Percentiles rank a stretch among this genome's conserved stretches.
Evolutionary conservation across 108 stramenopile genomes (phyloP).

Genomic region (Parietichytrium sp.): DNA sequence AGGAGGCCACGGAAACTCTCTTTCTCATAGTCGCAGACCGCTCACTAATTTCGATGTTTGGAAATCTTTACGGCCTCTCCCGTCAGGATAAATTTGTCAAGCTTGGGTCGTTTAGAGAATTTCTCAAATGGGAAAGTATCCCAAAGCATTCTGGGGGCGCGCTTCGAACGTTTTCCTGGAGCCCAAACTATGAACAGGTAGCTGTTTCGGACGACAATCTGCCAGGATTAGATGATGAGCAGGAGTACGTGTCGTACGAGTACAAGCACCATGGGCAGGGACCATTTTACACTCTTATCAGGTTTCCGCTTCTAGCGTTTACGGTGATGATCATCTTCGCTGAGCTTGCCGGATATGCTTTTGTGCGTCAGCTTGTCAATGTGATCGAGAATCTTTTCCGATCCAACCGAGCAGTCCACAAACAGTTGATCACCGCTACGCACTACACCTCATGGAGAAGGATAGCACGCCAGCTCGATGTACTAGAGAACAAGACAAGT

Average conservation of each 20-base stretch:
- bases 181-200: neutral
- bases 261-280: conserved; percentile 3
- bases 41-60: neutral
- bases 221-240: neutral
- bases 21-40: neutral
- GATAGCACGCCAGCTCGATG: neutral
- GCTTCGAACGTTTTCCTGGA: neutral
- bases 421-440: neutral
- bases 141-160: no score
- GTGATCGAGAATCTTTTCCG: neutral
- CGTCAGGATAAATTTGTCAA: neutral
- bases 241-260: neutral
- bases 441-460: neutral
- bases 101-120: neutral
- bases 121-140: conserved; percentile 1
- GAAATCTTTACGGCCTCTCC: neutral
- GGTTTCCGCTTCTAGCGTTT: conserved; percentile 2
- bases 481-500: conserved; percentile 22
- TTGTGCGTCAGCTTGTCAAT: conserved; percentile 24
- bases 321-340: conserved; percentile 19
- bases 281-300: conserved; percentile 15
- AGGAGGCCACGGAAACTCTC: neutral
- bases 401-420: neutral
- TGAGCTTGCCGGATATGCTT: neutral
- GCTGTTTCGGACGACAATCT: neutral